phyloP scores from a whole-genome alignment of 139 green algal species.

The Haematococcus lacustris region DNA sequence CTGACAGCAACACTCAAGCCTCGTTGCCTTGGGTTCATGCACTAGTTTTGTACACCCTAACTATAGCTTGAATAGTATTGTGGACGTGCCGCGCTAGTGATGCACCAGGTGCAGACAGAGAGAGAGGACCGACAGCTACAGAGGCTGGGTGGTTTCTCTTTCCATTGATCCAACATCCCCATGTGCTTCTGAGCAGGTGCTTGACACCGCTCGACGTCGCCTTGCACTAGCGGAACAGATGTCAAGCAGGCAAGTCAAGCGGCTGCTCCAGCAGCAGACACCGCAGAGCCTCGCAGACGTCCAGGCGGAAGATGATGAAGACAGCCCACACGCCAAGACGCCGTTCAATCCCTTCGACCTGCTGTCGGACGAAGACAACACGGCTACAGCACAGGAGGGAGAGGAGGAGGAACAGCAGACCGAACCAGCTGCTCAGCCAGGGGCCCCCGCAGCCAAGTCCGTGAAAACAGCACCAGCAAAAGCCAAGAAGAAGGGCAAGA shows the following conservation, averaged over 20 bases:
- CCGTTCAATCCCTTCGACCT: constrained; percentile 69
- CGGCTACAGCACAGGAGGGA: not conserved
- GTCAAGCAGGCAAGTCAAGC: constrained; percentile 9
- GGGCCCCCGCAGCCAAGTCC: constrained; percentile 9
- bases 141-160: no score
- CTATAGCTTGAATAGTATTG: no score
- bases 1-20: no score
- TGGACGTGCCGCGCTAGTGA: no score
- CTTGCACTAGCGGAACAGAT: no score
- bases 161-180: no score
- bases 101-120: no score
- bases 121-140: no score
- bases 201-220: no score
- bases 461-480: not conserved
- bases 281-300: not conserved
- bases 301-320: constrained; percentile 5
- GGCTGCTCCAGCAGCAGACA: constrained; percentile 10
- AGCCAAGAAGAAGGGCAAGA: constrained; percentile 32
- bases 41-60: no score
- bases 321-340: constrained; percentile 1
- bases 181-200: no score
- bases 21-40: no score
- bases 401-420: constrained; percentile 10
- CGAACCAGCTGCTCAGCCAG: not conserved
- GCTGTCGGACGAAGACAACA: constrained; percentile 47